A percentile compares a stretch with the other conserved stretches of the same genome.
These are phyloP conservation scores for Brettanomyces sp. DNA, from an alignment of 805 yeast genomes.

Conservation along the genomic window DNA sequence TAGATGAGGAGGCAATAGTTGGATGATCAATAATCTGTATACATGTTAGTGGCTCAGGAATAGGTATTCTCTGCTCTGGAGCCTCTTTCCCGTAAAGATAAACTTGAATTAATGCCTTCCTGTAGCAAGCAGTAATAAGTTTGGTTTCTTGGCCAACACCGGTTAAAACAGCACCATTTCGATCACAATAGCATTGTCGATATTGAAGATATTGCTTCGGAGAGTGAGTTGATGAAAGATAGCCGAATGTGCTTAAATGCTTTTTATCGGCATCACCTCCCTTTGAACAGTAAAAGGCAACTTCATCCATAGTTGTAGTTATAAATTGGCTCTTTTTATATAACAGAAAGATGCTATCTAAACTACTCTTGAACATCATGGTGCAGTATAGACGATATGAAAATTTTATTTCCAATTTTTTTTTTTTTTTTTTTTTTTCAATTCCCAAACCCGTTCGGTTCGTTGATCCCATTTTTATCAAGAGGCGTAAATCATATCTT, in stretches of 20 bases:
- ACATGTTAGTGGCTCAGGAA: constrained; percentile 70
- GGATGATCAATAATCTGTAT: constrained; percentile 25
- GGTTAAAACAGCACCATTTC: constrained; percentile 37
- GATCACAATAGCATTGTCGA: constrained; percentile 41
- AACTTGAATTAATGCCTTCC: constrained; percentile 66
- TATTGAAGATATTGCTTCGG: constrained; percentile 40
- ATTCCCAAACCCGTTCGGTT: not conserved
- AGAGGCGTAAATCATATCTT: too few relatives aligned
- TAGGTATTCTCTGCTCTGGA: constrained; percentile 69
- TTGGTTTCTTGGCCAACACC: constrained; percentile 40
- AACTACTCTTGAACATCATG: too few relatives aligned
- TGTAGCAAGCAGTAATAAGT: constrained; percentile 55
- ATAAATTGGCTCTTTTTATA: too few relatives aligned
- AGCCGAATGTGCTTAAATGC: constrained; percentile 23
- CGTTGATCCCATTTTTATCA: not conserved
- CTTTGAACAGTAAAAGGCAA: constrained; percentile 35
- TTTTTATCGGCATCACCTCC: constrained; percentile 36
- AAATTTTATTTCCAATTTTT: constrained; percentile 38
- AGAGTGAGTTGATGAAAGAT: constrained; percentile 36
- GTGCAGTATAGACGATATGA: constrained; percentile 59
- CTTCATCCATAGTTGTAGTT: constrained; percentile 35
- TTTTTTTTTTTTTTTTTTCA: not conserved
- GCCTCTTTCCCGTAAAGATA: constrained; percentile 64
- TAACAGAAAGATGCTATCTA: too few relatives aligned
- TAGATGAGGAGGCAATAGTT: constrained; percentile 3